Evolutionary conservation across 768 basidiomycete genomes (phyloP).

Genomic region (Phlebiopsis gigantea): DNA sequence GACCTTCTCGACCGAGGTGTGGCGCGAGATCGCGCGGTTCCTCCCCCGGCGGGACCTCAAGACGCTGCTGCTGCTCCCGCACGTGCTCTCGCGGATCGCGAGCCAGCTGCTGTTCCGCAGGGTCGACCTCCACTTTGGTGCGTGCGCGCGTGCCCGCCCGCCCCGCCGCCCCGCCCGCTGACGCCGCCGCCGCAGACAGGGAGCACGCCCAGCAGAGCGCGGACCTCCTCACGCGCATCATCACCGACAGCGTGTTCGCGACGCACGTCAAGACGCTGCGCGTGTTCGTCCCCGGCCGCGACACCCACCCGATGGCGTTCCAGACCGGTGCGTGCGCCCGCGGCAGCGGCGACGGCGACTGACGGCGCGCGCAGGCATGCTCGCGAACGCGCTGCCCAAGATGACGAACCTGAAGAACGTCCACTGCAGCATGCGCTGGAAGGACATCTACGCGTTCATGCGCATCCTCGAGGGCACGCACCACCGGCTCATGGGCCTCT

Average conservation of each 20-base stretch:
- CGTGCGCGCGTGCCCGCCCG: neutral
- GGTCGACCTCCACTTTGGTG: constrained; percentile 58
- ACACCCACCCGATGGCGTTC: constrained; percentile 50
- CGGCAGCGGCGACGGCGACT: neutral
- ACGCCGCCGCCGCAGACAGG: constrained; percentile 25
- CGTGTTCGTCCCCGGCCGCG: constrained; percentile 50
- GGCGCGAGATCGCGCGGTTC: constrained; percentile 61
- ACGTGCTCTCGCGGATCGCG: constrained; percentile 62
- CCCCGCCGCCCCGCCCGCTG: neutral
- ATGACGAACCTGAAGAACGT: constrained; percentile 54
- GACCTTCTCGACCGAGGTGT: constrained; percentile 63
- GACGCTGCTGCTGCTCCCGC: constrained; percentile 57
- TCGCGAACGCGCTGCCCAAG: constrained; percentile 64
- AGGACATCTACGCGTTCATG: constrained; percentile 47
- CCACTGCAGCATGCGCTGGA: constrained; percentile 52
- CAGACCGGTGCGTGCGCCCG: constrained; percentile 45
- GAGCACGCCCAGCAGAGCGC: constrained; percentile 62
- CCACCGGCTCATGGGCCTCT: constrained; percentile 51
- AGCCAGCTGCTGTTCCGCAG: constrained; percentile 62
- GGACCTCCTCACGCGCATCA: constrained; percentile 64
- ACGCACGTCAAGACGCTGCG: constrained; percentile 50
- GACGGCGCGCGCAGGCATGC: constrained; percentile 43
- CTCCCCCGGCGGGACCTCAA: constrained; percentile 63
- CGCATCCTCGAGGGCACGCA: constrained; percentile 45
- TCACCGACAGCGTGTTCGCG: constrained; percentile 56